Base-by-base conservation (phyloP, 2,329 filamentous ascomycete genomes). In the Arachnomyces sp. region DNA sequence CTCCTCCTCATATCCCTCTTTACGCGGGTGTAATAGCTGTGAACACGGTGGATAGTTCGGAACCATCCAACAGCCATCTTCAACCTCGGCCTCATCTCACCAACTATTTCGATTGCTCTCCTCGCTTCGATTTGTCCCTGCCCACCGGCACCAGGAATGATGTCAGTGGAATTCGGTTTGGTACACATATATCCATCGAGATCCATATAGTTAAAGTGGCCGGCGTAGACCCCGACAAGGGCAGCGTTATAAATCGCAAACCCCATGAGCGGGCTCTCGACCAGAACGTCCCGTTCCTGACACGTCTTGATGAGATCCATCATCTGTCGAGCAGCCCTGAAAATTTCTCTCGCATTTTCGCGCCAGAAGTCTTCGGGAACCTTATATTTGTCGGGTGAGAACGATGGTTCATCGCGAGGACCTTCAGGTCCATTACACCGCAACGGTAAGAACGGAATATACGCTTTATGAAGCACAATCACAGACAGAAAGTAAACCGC, bases 181-280 rank as follows among this genome's bases (percentile, higher is more conserved):
- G 52, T 43, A 4, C 66, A 65, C 50, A 76, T 56, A 40, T 64
- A 65, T 7, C 67, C 66, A 7, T 73, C 65, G 1, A 67, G 64
- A 43, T 77, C 74, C 72, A 77, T 75, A 49, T 70, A 67, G 1
- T 68, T 66, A 43, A 76, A 77, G 49, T 73, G 71, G 28, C 67
- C 64, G 25, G 68, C 70, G 51, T 77, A 77, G 7, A 74, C 59
- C 12, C 64, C 67, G 29, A 69, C 57, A 36, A 75, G 69, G 0
- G 67, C 67, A 16, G 72, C 72, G 29, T 68, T 70, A 53, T 75
- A 77, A 15, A 73, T 61, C 18, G 73, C 70, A 45, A 76, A 77
- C 1, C 68, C 73, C 12, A 74, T 63, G 16, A 77, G 61, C 0
- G 74, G 73, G 3, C 71, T 76, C 49, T 77, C 72, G 2, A 74